Evolutionary conservation across 441 rosid species (phyloP).

Genomic region (Isatis lusitanica): DNA sequence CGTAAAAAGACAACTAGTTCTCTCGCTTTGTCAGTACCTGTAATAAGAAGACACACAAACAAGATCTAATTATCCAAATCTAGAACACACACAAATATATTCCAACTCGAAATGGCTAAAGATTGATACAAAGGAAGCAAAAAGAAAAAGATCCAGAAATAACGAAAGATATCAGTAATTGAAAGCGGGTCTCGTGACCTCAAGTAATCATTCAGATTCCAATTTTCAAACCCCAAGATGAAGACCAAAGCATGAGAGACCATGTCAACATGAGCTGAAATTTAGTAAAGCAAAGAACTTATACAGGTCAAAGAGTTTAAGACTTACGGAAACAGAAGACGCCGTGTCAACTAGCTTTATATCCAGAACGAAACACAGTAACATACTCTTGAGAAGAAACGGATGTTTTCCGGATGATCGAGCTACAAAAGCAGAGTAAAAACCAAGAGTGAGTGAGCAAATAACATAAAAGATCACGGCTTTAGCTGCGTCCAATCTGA

Average conservation of each 20-base stretch:
- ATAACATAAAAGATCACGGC: not conserved
- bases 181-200: no score
- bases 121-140: not conserved
- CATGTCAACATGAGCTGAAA: not conserved
- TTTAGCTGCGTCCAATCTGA: not conserved
- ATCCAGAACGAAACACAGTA: not conserved
- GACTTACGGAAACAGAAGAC: slow-evolving; percentile 17
- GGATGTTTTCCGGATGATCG: not conserved
- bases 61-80: not conserved
- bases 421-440: slow-evolving; percentile 29
- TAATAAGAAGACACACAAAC: not conserved
- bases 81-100: not conserved
- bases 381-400: not conserved
- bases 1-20: slow-evolving; percentile 25
- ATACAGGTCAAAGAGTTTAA: not conserved
- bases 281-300: not conserved
- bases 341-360: not conserved
- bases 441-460: not conserved
- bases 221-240: not conserved
- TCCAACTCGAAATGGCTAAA: not conserved
- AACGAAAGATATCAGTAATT: not conserved
- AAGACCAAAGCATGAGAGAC: not conserved
- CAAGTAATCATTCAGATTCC: no score
- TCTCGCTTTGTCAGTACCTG: slow-evolving; percentile 27
- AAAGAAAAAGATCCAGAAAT: not conserved